Conservation (phyloP, 768 basidiomycete species). For the Lactarius pseudohatsudake region DNA sequence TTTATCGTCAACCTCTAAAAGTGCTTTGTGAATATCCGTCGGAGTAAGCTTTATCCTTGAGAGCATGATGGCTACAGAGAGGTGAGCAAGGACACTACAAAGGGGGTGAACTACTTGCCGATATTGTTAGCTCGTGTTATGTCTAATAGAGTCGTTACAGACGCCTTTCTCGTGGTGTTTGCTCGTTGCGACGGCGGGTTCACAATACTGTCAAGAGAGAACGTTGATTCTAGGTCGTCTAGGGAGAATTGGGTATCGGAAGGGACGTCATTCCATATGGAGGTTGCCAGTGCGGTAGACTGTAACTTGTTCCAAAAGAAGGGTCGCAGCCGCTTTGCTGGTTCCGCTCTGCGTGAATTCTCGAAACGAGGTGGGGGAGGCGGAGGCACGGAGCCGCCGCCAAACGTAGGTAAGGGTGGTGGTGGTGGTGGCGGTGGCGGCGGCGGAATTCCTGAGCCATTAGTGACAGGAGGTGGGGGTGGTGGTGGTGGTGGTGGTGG, state of each 20-base stretch:
- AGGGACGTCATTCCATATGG: slow-evolving; percentile 69
- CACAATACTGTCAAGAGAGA: slow-evolving; percentile 54
- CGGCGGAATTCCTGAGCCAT: neutral
- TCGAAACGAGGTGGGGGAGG: slow-evolving; percentile 30
- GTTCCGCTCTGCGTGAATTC: slow-evolving; percentile 41
- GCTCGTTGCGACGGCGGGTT: slow-evolving; percentile 43
- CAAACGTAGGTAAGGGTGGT: slow-evolving; percentile 1
- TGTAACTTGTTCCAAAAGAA: slow-evolving; percentile 90
- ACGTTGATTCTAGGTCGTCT: slow-evolving; percentile 72
- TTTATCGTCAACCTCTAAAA: slow-evolving; percentile 71
- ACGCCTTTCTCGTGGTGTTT: slow-evolving; percentile 52
- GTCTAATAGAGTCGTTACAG: slow-evolving; percentile 70
- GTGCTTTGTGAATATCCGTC: slow-evolving; percentile 63
- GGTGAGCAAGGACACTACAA: neutral
- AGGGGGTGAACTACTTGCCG: slow-evolving; percentile 44
- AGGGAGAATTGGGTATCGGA: slow-evolving; percentile 51
- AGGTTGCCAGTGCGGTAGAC: slow-evolving; percentile 42
- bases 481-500: slow-evolving; percentile 11
- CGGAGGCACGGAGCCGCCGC: slow-evolving; percentile 15
- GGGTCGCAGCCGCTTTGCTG: slow-evolving; percentile 67
- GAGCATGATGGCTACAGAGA: slow-evolving; percentile 73
- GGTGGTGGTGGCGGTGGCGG: neutral
- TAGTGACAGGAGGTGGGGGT: neutral
- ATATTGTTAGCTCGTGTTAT: slow-evolving; percentile 84
- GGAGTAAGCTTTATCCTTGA: slow-evolving; percentile 67